A percentile compares a stretch with the other conserved stretches of the same genome.
Conservation (phyloP, 345 rosid genomes). For the Melastoma malabathricum region DNA sequence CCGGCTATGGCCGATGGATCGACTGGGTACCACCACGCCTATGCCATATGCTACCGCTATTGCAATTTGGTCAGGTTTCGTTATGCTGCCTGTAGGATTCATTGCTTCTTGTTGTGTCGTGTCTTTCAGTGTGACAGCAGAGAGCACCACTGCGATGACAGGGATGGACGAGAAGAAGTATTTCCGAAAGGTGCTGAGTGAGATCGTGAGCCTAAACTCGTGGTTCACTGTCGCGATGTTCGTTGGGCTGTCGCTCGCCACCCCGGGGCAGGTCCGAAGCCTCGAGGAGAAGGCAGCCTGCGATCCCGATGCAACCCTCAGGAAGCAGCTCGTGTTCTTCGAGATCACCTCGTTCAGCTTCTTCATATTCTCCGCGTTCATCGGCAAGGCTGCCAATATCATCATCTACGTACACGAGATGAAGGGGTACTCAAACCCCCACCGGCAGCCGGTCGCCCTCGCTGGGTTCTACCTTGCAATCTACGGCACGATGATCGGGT, state of each 20-base stretch:
- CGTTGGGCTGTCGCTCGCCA: slow-evolving; percentile 6
- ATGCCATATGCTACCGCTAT: too few species aligned
- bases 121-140: background rate
- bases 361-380: slow-evolving; percentile 8
- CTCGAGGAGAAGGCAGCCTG: background rate
- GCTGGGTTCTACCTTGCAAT: slow-evolving; percentile 2
- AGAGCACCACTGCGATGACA: too few species aligned
- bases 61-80: too few species aligned
- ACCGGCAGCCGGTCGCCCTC: background rate
- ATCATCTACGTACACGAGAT: slow-evolving; percentile 1
- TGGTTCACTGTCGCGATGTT: slow-evolving; percentile 6
- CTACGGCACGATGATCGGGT: slow-evolving; percentile 9
- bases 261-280: background rate
- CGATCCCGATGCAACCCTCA: background rate
- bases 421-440: fast-evolving
- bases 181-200: slow-evolving; percentile 6
- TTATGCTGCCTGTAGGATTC: too few species aligned
- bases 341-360: slow-evolving; percentile 12
- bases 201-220: slow-evolving; percentile 6
- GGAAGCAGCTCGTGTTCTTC: slow-evolving; percentile 2
- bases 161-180: slow-evolving; percentile 3
- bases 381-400: slow-evolving; percentile 6
- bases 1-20: too few species aligned
- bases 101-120: too few species aligned
- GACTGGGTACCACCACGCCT: too few species aligned